phyloP scores from a whole-genome alignment of 805 yeast species.

The Ogataea corticis region DNA sequence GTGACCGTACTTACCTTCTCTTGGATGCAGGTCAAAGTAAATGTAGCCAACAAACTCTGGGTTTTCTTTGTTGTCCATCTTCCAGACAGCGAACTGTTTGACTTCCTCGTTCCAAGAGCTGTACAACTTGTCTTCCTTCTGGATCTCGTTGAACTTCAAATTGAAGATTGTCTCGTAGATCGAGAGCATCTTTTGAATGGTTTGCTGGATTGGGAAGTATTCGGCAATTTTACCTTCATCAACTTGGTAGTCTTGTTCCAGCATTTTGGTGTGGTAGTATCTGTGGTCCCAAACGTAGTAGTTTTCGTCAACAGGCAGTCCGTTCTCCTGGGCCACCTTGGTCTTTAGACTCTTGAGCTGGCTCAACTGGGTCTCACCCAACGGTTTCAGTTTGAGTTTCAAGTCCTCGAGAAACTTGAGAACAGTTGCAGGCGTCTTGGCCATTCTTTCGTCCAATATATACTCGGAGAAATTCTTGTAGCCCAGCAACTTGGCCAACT shows the following conservation, averaged over 20 bases:
- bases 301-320: constrained; percentile 40
- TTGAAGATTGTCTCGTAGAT: constrained; percentile 71
- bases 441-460: constrained; percentile 78
- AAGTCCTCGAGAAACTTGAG: constrained; percentile 62
- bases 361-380: constrained; percentile 56
- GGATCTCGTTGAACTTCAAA: constrained; percentile 60
- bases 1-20: constrained; percentile 85
- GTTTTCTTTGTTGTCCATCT: constrained; percentile 46
- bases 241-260: constrained; percentile 69
- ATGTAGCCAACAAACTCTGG: constrained; percentile 75
- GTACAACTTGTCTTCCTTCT: constrained; percentile 33
- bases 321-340: constrained; percentile 47
- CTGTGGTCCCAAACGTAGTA: constrained; percentile 74
- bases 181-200: constrained; percentile 66
- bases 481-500: constrained; percentile 64
- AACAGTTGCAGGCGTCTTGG: constrained; percentile 64
- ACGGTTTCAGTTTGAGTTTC: constrained; percentile 54
- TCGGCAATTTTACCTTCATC: constrained; percentile 73
- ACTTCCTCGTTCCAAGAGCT: constrained; percentile 81
- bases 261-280: constrained; percentile 62
- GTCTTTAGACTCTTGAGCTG: constrained; percentile 52
- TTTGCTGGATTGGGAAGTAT: constrained; percentile 72
- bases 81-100: constrained; percentile 71
- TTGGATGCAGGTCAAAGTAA: constrained; percentile 79
- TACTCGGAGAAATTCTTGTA: constrained; percentile 69